Conservation (phyloP, 2,329 filamentous ascomycete genomes). For the Didymella segeticola region DNA sequence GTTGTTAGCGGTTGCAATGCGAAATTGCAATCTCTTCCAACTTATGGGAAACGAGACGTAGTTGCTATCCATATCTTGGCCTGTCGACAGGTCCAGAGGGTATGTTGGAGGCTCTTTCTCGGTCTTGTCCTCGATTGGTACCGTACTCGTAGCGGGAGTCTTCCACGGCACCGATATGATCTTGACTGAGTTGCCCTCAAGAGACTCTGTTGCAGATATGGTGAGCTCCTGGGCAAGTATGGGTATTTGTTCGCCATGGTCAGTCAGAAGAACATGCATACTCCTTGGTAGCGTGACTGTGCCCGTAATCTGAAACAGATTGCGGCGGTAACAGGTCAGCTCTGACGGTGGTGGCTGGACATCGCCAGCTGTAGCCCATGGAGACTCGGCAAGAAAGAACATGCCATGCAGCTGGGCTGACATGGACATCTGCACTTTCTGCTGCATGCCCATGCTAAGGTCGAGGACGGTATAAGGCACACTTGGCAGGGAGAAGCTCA, state of each 20-base stretch:
- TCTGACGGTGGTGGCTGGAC: conserved; percentile 70
- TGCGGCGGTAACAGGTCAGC: conserved; percentile 93
- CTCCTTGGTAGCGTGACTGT: conserved; percentile 81
- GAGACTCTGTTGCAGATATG: conserved; percentile 92
- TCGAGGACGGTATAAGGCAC: conserved; percentile 68
- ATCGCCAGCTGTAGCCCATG: conserved; percentile 66
- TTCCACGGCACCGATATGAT: conserved; percentile 99
- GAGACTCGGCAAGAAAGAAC: conserved; percentile 86
- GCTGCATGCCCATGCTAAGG: conserved; percentile 64
- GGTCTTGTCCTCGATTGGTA: conserved; percentile 68
- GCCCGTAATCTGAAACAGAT: conserved; percentile 94
- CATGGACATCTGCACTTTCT: conserved; percentile 70
- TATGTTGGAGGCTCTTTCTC: conserved; percentile 89
- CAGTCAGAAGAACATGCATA: conserved; percentile 80
- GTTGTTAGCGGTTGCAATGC: conserved; percentile 96
- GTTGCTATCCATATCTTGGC: conserved; percentile 78
- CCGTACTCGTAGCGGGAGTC: conserved; percentile 81
- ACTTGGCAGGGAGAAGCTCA: conserved; percentile 58
- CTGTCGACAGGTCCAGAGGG: conserved; percentile 70
- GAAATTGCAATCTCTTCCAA: conserved; percentile 92
- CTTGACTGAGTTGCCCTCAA: conserved; percentile 89
- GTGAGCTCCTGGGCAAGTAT: conserved; percentile 84
- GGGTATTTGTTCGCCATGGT: conserved; percentile 82
- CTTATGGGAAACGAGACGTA: conserved; percentile 91
- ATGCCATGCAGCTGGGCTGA: conserved; percentile 83